phyloP scores from a whole-genome alignment of 306 rosid genomes.

The Cucumis hystrix region DNA sequence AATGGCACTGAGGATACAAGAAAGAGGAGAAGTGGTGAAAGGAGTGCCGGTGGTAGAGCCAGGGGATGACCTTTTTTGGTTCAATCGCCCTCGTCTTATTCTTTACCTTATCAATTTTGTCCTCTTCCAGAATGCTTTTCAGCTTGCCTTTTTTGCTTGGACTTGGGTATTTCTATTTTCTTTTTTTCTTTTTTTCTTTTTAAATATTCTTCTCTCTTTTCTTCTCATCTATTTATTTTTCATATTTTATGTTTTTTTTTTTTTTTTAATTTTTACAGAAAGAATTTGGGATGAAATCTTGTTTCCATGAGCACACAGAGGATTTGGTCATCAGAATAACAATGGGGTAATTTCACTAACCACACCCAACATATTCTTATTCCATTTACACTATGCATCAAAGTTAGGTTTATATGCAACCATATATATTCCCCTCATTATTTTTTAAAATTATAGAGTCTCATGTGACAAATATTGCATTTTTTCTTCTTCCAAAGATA shows the following conservation, averaged over 20 bases:
- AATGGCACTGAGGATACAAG: constrained; percentile 58
- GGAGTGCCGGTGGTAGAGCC: constrained; percentile 72
- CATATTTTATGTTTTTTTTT: too few relatives aligned
- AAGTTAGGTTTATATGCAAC: too few relatives aligned
- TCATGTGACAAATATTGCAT: too few relatives aligned
- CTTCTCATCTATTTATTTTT: background rate
- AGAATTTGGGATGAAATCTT: constrained; percentile 10
- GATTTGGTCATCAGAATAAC: constrained; percentile 6
- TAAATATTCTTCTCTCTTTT: too few relatives aligned
- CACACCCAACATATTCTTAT: too few relatives aligned
- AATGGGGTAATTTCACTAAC: background rate
- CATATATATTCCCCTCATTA: too few relatives aligned
- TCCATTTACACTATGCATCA: too few relatives aligned
- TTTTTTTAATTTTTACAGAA: background rate
- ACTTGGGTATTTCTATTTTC: background rate
- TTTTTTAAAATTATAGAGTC: too few relatives aligned
- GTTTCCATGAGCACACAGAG: constrained; percentile 6
- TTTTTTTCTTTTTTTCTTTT: background rate
- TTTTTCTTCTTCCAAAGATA: too few relatives aligned
- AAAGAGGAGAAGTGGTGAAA: constrained; percentile 70
- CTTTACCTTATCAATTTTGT: constrained; percentile 75
- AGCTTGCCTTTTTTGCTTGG: constrained; percentile 14
- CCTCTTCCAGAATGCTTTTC: constrained; percentile 40
- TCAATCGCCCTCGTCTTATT: constrained; percentile 49
- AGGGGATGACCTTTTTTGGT: constrained; percentile 82